Base-by-base conservation (phyloP, 495 filamentous ascomycete genomes). In the Tuber calosporum region DNA sequence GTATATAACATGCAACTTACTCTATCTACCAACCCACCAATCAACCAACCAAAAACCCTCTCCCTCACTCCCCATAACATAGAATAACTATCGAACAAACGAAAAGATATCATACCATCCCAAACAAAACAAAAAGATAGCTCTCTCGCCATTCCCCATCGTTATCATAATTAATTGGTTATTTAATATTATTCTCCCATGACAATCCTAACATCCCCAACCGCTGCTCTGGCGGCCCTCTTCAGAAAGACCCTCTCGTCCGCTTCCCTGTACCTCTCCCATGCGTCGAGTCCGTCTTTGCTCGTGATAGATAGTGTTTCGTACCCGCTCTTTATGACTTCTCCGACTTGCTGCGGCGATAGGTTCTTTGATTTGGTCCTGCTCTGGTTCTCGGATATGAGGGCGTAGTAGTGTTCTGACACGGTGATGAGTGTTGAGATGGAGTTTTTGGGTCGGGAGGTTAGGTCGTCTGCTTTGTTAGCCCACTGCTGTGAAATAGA, bases 281-380 rank as follows among this genome's bases (percentile, higher is more conserved):
- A 96, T 34, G 86, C 87, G 82, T 92, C 93, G 74, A 96, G 80
- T 0, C 91, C 94, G 78, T 90, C 92, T 40, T 78, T 74, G 11
- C 69, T 73, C 20, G 68, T 69, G 70, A 98, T 92, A 74, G 89
- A 92, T 79, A 99, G 84, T 53, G 92, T 96, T 83, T 99, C 95
- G 80, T 97, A 98, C 0, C 95, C 95, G 81, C 93, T 90, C 84
- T 95, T 96, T 79, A 99, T 97, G 69, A 97, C 92, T 73, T 90
- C 90, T 45, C 89, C 90, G 22, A 99, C 92, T 83, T 97, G 92
- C 15, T 88, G 84, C 38, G 92, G 94, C 68, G 91, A 93, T 40
- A 97, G 82, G 74, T 90, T 86, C 81, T 88, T 90, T 76, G 86
- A 83, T 79, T 83, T 80, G 53, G 82, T 67, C 68, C 82, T 82